phyloP scores from a whole-genome alignment of 257 asterid species.

The Nicotiana attenuata region DNA sequence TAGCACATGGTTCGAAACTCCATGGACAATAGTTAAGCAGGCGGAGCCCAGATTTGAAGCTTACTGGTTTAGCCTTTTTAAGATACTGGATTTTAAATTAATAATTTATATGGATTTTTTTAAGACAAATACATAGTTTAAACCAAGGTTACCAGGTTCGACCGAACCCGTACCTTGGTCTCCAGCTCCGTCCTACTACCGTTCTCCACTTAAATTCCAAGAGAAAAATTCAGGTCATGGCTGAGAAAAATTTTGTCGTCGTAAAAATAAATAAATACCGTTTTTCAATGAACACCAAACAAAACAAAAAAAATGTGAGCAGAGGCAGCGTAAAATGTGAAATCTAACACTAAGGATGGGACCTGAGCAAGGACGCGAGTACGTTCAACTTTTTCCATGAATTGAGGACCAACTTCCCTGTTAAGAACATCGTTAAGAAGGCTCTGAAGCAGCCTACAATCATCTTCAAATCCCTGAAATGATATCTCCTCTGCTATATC shows the following conservation, averaged over 20 bases:
- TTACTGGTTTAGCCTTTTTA: no score
- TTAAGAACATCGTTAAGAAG: slow-evolving; percentile 85
- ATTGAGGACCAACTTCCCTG: slow-evolving; percentile 67
- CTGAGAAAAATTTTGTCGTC: no score
- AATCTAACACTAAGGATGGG: not conserved
- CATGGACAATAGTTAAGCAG: no score
- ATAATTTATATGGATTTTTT: no score
- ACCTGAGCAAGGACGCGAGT: slow-evolving; percentile 92
- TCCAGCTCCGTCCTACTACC: no score
- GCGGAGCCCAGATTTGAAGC: no score
- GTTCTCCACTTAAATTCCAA: not conserved
- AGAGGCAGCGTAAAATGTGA: not conserved
- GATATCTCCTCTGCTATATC: slow-evolving; percentile 94
- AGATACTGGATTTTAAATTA: no score
- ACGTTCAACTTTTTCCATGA: slow-evolving; percentile 76
- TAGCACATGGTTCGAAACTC: no score
- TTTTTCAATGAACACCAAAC: not conserved
- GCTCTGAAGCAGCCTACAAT: slow-evolving; percentile 67
- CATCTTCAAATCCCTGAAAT: slow-evolving; percentile 89
- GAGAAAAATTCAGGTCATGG: slow-evolving; percentile 3
- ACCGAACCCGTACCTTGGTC: no score
- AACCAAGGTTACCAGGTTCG: no score
- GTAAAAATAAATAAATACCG: not conserved
- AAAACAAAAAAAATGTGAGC: not conserved
- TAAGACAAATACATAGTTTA: no score